Evolutionary conservation across 495 filamentous ascomycete species (phyloP), one percentile per base, ranked within the genome.

Genomic region (Penicillium cinerascens): DNA sequence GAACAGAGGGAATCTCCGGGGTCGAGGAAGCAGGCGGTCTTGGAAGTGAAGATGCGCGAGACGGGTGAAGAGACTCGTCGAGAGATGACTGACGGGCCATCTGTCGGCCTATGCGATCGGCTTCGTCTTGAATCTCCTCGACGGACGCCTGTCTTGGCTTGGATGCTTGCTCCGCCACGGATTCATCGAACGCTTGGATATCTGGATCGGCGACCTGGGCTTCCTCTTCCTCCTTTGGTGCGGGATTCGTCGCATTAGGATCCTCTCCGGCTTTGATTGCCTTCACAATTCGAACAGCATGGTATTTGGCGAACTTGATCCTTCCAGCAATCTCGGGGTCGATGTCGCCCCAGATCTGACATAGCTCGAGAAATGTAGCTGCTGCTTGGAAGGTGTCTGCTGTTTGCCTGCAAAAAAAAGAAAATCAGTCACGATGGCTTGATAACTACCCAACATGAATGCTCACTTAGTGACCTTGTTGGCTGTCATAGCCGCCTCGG

Each of bases 231-330:
- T 74, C 64, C 44, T 82, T 73, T 25, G 75, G 77, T 47, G 79
- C 82, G 0, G 92, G 92, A 58, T 96, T 97, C 13, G 89, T 86
- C 42, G 83, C 82, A 65, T 99, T 99, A 4, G 93, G 92, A 65
- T 99, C 92, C 53, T 89, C 87, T 40, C 92, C 92, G 16, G 90
- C 88, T 68, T 88, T 92, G 56, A 95, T 80, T 2, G 92, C 95
- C 72, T 92, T 95, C 2, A 82, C 77, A 64, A 99, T 97, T 39
- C 95, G 83, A 11, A 92, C 68, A 13, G 93, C 91, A 67, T 99
- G 95, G 78, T 88, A 97, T 68, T 97, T 97, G 36, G 92, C 89
- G 67, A 87, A 99, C 66, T 92, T 96, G 68, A 91, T 88, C 73
- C 95, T 96, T 21, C 88, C 83, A 38, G 83, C 81, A 43, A 87